These are phyloP conservation scores for Baeospora myosura DNA, from an alignment of 1,284 basidiomycete species.

Conservation along the genomic window DNA sequence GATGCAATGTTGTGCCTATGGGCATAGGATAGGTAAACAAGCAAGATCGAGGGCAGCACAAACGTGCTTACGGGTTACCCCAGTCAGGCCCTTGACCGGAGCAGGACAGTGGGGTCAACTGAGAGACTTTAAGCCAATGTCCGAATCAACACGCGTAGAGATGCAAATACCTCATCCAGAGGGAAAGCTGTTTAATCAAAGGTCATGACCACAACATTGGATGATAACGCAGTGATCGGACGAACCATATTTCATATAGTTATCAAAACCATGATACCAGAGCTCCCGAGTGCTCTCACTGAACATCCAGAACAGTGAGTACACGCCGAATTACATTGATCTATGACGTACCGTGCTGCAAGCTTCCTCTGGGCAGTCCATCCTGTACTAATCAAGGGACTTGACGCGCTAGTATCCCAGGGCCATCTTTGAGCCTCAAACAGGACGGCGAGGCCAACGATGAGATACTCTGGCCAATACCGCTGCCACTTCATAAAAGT, in stretches of 20 bases:
- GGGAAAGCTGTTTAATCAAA: conserved; percentile 56
- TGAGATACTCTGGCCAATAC: conserved; percentile 51
- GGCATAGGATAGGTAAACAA: conserved; percentile 8
- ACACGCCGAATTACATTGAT: background rate
- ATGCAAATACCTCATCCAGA: conserved; percentile 58
- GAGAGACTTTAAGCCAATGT: conserved; percentile 6
- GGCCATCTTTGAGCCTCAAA: conserved; percentile 37
- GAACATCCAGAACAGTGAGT: conserved; percentile 7
- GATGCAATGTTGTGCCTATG: conserved; percentile 62
- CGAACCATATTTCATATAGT: conserved; percentile 73
- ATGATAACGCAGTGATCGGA: conserved; percentile 7
- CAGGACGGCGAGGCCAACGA: conserved; percentile 33
- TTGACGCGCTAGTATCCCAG: conserved; percentile 25
- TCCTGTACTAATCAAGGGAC: conserved; percentile 26
- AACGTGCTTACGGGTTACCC: conserved; percentile 58
- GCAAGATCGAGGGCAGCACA: conserved; percentile 1
- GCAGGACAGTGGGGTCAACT: conserved; percentile 87
- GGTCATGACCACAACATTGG: conserved; percentile 8
- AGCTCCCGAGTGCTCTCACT: conserved; percentile 67
- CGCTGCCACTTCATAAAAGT: conserved; percentile 22
- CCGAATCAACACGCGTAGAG: conserved; percentile 9
- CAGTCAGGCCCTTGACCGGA: conserved; percentile 75
- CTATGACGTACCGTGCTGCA: conserved; percentile 45
- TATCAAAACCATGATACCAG: conserved; percentile 79
- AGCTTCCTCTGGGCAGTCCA: conserved; percentile 60